Base-by-base conservation (phyloP, 2,329 filamentous ascomycete species). In the Aspergillus sp. region DNA sequence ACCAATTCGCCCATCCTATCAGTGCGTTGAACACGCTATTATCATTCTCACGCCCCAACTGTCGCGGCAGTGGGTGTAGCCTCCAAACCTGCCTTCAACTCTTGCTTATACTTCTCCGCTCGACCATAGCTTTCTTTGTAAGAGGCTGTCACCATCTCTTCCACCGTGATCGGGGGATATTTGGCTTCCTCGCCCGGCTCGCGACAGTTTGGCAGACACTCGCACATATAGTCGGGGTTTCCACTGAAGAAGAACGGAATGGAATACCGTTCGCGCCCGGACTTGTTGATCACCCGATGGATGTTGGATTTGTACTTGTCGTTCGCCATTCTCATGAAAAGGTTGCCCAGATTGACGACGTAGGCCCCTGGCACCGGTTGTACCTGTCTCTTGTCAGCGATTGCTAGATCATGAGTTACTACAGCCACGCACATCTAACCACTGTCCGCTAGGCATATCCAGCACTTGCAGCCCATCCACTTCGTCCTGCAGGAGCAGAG, bases 221-320 rank as follows among this genome's bases (percentile, higher is more conserved):
- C 60, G 44, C 76, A 72, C 7, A 73, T 52, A 51, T 72, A 76
- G 47, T 76, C 73, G 1, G 73, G 73, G 43, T 77, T 76, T 1
- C 73, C 72, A n/a, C 63, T 69, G 52, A 72, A 76, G 56, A 76
- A 76, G 50, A 76, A 73, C 0, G 72, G 71, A 46, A 75, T 73
- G 1, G 65, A 70, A 52, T 76, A 75, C 7, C 73, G 59, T 53
- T 76, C 72, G 8, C 54, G 41, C 0, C 68, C 69, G 10, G 68
- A 69, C 45, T 66, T 64, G 57, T 76, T 76, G 47, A 76, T 75
- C 0, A 76, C 73, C 0, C 73, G 67, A 52, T 76, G 73, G 11
- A 69, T 58, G 45, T 73, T 74, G 0, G 67, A 72, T n/a, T 70
- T 71, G 53, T 74, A 76, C 45, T 60, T 65, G 51, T 75, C 71